These are phyloP conservation scores for Aspergillus caelatus DNA, from an alignment of 2,329 filamentous ascomycete species.

Conservation along the genomic window DNA sequence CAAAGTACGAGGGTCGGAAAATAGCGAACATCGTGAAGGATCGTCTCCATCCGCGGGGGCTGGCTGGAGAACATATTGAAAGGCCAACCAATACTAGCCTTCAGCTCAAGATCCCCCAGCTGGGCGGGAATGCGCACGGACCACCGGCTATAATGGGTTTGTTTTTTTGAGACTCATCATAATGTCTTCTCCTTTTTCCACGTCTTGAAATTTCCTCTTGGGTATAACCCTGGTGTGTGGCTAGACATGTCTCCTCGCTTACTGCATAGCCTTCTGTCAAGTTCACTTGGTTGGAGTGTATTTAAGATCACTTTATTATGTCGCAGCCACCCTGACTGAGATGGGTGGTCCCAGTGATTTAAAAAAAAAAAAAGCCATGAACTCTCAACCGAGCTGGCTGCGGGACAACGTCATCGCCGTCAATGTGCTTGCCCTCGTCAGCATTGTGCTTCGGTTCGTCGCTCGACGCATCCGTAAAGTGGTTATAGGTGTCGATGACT, in stretches of 20 bases:
- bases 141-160: neutral
- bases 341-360: neutral
- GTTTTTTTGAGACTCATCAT: neutral
- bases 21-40: neutral
- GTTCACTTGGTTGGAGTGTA: neutral
- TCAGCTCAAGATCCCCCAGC: no score
- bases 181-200: neutral
- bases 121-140: no score
- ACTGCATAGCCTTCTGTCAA: neutral
- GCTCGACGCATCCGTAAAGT: neutral
- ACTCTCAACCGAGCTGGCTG: neutral
- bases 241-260: neutral
- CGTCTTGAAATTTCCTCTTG: no score
- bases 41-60: neutral
- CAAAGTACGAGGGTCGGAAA: neutral
- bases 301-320: neutral
- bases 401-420: neutral
- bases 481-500: neutral
- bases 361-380: neutral
- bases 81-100: no score
- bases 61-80: no score
- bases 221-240: neutral
- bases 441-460: neutral
- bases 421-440: neutral
- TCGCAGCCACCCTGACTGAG: neutral